Conservation (phyloP, 2,329 filamentous ascomycete species). For the Trichophyton mentagrophytes region DNA sequence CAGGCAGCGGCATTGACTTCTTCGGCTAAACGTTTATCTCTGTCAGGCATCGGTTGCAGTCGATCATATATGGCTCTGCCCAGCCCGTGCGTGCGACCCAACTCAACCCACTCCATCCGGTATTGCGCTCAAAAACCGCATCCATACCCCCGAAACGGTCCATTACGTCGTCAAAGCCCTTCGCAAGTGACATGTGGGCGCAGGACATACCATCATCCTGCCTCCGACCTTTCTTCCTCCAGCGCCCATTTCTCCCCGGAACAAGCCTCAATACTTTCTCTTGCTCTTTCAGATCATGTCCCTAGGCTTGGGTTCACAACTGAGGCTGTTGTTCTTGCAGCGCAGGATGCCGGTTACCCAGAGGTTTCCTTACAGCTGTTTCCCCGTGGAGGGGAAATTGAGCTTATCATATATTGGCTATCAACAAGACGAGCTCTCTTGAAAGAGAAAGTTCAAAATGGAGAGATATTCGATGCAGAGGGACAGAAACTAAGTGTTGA, state of each 20-base stretch:
- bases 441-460: conserved; percentile 20
- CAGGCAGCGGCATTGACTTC: not conserved
- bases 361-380: conserved; percentile 78
- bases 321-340: conserved; percentile 60
- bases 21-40: not conserved
- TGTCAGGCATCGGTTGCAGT: not conserved
- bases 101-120: conserved; percentile 50
- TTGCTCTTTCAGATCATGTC: conserved; percentile 60
- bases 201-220: conserved; percentile 44
- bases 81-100: conserved; percentile 37
- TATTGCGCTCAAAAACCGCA: conserved; percentile 14
- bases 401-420: conserved; percentile 50
- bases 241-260: conserved; percentile 45
- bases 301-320: conserved; percentile 71
- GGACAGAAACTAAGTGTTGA: conserved; percentile 37
- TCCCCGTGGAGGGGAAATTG: conserved; percentile 65
- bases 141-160: not conserved
- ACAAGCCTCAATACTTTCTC: conserved; percentile 65
- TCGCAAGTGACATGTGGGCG: not conserved
- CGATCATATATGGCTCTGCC: not conserved
- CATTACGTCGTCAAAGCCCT: not conserved
- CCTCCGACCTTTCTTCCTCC: conserved; percentile 27
- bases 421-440: conserved; percentile 29
- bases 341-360: conserved; percentile 71
- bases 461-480: conserved; percentile 8